These are phyloP conservation scores for Hemerocallis citrina DNA, from an alignment of 106 monocot genomes.

Conservation along the genomic window DNA sequence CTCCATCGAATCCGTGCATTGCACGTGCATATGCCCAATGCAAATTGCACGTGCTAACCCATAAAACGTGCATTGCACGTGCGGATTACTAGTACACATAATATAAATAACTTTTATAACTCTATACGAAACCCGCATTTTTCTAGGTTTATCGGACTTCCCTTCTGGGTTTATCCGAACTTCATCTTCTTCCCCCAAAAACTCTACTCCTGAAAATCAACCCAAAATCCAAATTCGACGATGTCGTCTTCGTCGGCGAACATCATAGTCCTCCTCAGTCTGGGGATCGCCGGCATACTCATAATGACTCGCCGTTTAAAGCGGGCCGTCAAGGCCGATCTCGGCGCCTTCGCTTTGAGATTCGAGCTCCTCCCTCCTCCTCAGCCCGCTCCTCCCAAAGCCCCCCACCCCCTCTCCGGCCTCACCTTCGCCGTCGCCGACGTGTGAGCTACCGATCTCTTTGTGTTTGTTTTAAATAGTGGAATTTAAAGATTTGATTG, in stretches of 20 bases:
- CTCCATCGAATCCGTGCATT: no score
- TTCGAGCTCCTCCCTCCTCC: constrained; percentile 94
- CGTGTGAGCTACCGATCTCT: constrained; percentile 32
- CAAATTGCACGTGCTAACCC: no score
- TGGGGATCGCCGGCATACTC: constrained; percentile 79
- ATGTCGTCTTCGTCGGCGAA: constrained; percentile 35
- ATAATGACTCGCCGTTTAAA: constrained; percentile 43
- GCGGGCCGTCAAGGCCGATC: constrained; percentile 53
- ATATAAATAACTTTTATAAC: no score
- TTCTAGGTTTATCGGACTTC: no score
- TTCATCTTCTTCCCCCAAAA: no score
- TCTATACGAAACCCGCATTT: no score
- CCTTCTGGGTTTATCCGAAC: no score
- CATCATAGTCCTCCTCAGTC: constrained; percentile 73
- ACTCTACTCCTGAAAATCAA: no score
- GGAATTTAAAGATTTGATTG: not conserved
- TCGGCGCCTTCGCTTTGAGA: constrained; percentile 81
- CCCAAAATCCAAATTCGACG: no score
- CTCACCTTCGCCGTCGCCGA: constrained; percentile 91
- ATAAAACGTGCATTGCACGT: no score
- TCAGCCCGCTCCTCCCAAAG: constrained; percentile 82
- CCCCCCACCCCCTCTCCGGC: constrained; percentile 74
- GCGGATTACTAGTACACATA: no score
- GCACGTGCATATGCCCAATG: no score
- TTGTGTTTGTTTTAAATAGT: not conserved